Evolutionary conservation across 257 asterid species (phyloP).

Genomic region (Lantana camara): DNA sequence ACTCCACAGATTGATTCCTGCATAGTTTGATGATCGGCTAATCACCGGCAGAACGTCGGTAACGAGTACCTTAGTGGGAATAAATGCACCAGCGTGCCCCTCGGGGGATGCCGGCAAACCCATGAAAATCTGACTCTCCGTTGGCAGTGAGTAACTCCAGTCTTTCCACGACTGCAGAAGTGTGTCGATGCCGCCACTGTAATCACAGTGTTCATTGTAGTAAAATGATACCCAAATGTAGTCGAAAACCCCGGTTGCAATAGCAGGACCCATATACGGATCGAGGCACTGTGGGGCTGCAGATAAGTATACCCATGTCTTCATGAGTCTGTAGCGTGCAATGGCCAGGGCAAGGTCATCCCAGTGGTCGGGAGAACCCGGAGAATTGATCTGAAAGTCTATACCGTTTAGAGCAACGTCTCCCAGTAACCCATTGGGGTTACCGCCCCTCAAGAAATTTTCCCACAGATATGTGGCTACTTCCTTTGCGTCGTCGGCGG

Average conservation of each 20-base stretch:
- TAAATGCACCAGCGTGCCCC: neutral
- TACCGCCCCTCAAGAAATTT: conserved; percentile 19
- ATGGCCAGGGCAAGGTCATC: conserved; percentile 40
- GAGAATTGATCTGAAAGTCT: conserved; percentile 41
- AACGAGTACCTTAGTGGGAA: neutral
- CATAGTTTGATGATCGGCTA: neutral
- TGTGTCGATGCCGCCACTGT: neutral
- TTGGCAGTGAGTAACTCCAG: neutral
- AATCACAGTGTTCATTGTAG: neutral
- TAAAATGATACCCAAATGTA: too few species aligned
- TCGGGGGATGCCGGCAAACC: neutral
- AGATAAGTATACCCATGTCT: conserved; percentile 36
- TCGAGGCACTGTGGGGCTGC: conserved; percentile 53
- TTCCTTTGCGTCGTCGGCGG: conserved; percentile 38
- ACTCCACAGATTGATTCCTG: too few species aligned
- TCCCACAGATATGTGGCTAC: conserved; percentile 43
- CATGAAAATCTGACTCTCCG: neutral
- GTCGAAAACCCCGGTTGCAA: conserved; percentile 38
- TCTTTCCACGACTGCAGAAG: neutral
- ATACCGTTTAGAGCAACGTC: conserved; percentile 41
- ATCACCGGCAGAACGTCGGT: neutral
- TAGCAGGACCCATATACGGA: conserved; percentile 40
- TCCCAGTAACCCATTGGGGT: conserved; percentile 36
- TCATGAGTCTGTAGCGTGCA: conserved; percentile 5
- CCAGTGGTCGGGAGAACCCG: conserved; percentile 27